phyloP scores from a whole-genome alignment of 1,139 yeast species.

The Yamadazyma friedrichii region DNA sequence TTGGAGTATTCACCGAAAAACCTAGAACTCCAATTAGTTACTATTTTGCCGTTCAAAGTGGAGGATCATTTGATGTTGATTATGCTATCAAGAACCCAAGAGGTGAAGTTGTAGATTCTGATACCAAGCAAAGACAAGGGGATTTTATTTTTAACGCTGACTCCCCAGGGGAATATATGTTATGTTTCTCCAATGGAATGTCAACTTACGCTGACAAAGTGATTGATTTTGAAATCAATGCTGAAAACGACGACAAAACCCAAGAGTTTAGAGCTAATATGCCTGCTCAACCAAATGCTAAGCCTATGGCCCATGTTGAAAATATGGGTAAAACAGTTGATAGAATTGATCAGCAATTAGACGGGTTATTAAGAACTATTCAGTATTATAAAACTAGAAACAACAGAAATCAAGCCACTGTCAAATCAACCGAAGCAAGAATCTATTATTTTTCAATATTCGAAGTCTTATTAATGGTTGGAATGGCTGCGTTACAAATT shows the following conservation, averaged over 20 bases:
- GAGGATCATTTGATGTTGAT: conserved; percentile 85
- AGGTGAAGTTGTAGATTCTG: conserved; percentile 55
- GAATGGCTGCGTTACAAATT: conserved; percentile 84
- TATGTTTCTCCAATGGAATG: conserved; percentile 87
- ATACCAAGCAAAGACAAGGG: conserved; percentile 76
- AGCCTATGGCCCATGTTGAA: conserved; percentile 59
- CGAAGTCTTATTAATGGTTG: conserved; percentile 79
- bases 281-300: conserved; percentile 61
- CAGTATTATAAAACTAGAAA: conserved; percentile 91
- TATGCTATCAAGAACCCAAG: conserved; percentile 72
- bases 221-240: conserved; percentile 80
- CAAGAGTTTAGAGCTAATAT: conserved; percentile 56
- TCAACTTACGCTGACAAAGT: conserved; percentile 85
- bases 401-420: conserved; percentile 89
- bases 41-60: conserved; percentile 90
- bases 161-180: conserved; percentile 79
- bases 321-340: conserved; percentile 58
- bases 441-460: conserved; percentile 81
- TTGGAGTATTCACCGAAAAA: conserved; percentile 68
- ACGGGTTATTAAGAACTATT: conserved; percentile 60
- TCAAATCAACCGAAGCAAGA: conserved; percentile 81
- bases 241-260: conserved; percentile 53
- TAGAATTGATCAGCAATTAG: conserved; percentile 66
- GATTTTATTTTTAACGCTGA: conserved; percentile 77
- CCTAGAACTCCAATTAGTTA: conserved; percentile 68